Percentiles rank a stretch among this genome's conserved stretches.
Evolutionary conservation across 2,329 filamentous ascomycete genomes (phyloP).

Genomic region (Pezicula neosporulosa): DNA sequence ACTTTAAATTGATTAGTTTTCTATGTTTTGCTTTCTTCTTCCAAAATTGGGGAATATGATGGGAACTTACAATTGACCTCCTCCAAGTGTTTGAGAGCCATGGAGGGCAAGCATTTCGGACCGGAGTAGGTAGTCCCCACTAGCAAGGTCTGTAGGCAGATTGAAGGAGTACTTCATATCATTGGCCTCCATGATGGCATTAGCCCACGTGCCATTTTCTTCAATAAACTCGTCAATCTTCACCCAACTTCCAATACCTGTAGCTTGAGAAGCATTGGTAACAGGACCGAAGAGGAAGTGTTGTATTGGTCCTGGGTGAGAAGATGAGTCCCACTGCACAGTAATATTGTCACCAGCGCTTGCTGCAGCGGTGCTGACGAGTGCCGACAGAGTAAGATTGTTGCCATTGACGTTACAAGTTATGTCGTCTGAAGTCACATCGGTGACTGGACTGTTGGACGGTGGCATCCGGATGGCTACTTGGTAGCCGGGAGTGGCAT

Average conservation of each 20-base stretch:
- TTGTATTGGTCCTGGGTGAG: conserved; percentile 35
- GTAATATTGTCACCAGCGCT: conserved; percentile 31
- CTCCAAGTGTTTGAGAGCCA: conserved; percentile 15
- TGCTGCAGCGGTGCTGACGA: conserved; percentile 28
- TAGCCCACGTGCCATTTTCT: conserved; percentile 26
- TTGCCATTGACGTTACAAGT: conserved; percentile 42
- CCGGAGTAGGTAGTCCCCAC: conserved; percentile 22
- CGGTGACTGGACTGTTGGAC: conserved; percentile 48
- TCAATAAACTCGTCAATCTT: conserved; percentile 28
- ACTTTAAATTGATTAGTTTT: conserved; percentile 1
- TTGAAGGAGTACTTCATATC: conserved; percentile 22
- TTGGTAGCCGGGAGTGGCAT: conserved; percentile 30
- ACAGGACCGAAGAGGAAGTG: conserved; percentile 34
- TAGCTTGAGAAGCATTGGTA: conserved; percentile 19
- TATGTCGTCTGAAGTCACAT: conserved; percentile 44
- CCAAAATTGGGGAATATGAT: not conserved
- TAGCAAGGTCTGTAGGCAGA: conserved; percentile 16
- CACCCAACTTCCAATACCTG: conserved; percentile 27
- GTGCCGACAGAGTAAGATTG: conserved; percentile 20
- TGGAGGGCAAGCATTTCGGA: conserved; percentile 24
- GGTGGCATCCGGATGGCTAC: conserved; percentile 39
- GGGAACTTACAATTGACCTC: conserved; percentile 13
- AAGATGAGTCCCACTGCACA: conserved; percentile 35
- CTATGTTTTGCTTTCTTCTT: not conserved
- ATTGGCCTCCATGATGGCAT: conserved; percentile 22